Evolutionary conservation across 1,284 basidiomycete genomes (phyloP).

Genomic region (Wallemia hederae): DNA sequence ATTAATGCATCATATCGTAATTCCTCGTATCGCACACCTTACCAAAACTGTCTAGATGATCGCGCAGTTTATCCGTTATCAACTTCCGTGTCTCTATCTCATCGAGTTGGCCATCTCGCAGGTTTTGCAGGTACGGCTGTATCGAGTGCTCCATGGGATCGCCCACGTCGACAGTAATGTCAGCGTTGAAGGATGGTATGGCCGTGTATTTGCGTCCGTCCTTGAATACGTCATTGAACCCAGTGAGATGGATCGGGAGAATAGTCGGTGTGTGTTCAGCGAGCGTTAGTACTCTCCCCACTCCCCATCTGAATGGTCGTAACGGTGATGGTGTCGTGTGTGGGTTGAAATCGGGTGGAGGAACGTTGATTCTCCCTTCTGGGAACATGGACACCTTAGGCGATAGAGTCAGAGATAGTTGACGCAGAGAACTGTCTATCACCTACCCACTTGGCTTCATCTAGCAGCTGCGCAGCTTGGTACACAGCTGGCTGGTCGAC

Average conservation of each 20-base stretch:
- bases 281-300: not conserved
- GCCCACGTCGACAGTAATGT: not conserved
- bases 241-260: not conserved
- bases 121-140: not conserved
- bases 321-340: not conserved
- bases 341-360: not conserved
- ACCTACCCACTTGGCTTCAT: constrained; percentile 9
- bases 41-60: not conserved
- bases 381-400: not conserved
- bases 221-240: not conserved
- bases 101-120: not conserved
- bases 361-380: not conserved
- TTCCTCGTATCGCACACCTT: not conserved
- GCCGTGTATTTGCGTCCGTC: not conserved
- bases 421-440: not conserved
- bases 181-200: not conserved
- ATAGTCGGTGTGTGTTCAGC: not conserved
- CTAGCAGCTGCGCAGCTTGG: constrained; percentile 9
- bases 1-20: not conserved
- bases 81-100: not conserved
- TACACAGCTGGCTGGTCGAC: constrained; percentile 14
- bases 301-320: not conserved
- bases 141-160: not conserved
- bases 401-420: not conserved
- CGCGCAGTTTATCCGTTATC: not conserved